Conservation (phyloP, 257 asterid genomes). For the Solanum microdontum region DNA sequence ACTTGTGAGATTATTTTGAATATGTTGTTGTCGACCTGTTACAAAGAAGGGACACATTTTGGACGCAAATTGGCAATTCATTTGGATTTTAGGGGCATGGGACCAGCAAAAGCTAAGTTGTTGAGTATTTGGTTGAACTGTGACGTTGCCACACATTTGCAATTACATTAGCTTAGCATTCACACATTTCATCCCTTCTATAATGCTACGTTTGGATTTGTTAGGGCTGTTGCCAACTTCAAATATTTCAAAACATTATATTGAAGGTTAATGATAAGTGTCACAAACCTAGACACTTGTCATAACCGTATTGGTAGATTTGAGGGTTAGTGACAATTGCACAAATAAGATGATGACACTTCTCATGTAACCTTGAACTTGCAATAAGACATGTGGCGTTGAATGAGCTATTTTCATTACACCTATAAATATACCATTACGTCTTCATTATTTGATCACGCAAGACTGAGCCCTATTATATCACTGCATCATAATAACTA, state of each 20-base stretch:
- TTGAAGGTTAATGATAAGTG: background rate
- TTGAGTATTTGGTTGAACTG: background rate
- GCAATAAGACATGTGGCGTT: background rate
- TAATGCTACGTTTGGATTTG: background rate
- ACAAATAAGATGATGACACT: background rate
- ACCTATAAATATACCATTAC: background rate
- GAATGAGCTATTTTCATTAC: background rate
- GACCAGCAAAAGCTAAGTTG: background rate
- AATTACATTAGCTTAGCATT: background rate
- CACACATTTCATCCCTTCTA: background rate
- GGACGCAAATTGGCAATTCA: background rate
- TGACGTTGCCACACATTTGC: background rate
- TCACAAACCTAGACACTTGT: background rate
- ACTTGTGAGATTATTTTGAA: background rate
- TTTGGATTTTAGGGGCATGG: background rate
- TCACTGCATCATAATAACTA: background rate
- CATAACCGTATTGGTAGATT: background rate
- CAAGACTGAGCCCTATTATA: background rate
- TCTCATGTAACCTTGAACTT: background rate
- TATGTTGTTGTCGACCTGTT: background rate
- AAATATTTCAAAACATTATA: background rate
- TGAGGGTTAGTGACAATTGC: background rate
- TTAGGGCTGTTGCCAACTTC: background rate
- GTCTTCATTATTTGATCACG: background rate
- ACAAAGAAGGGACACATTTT: background rate